Conservation (phyloP, 306 rosid species). For the Malus sylvestris region DNA sequence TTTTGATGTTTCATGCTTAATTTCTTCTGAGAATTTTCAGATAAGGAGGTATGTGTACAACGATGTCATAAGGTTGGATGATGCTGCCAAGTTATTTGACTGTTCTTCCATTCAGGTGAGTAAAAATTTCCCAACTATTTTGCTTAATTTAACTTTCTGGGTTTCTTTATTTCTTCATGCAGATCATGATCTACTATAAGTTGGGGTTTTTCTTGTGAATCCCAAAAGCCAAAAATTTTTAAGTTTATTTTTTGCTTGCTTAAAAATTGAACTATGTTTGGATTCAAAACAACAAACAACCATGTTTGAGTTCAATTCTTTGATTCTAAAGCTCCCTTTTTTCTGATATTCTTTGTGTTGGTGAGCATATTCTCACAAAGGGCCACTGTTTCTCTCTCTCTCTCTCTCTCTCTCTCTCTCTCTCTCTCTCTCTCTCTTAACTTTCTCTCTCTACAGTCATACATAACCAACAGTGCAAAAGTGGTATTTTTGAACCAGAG, state of each 20-base stretch:
- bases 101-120: constrained; percentile 79
- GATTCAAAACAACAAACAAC: not conserved
- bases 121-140: not conserved
- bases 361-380: not conserved
- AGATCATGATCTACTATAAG: not conserved
- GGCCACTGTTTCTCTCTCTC: not conserved
- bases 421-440: not conserved
- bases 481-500: constrained; percentile 85
- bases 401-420: not conserved
- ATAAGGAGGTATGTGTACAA: constrained; percentile 82
- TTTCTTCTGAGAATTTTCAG: constrained; percentile 24
- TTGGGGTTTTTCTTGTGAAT: not conserved
- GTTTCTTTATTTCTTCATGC: not conserved
- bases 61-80: constrained; percentile 72
- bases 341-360: not conserved
- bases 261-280: not conserved
- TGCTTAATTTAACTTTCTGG: not conserved
- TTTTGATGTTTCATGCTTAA: not conserved
- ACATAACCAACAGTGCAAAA: constrained; percentile 83
- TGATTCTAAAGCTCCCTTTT: not conserved
- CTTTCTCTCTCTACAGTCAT: constrained; percentile 40
- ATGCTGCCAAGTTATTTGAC: constrained; percentile 67
- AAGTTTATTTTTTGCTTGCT: not conserved
- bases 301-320: not conserved
- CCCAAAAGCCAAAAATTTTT: not conserved